Conservation (phyloP, 2,329 filamentous ascomycete genomes). For the Fusarium circinatum region DNA sequence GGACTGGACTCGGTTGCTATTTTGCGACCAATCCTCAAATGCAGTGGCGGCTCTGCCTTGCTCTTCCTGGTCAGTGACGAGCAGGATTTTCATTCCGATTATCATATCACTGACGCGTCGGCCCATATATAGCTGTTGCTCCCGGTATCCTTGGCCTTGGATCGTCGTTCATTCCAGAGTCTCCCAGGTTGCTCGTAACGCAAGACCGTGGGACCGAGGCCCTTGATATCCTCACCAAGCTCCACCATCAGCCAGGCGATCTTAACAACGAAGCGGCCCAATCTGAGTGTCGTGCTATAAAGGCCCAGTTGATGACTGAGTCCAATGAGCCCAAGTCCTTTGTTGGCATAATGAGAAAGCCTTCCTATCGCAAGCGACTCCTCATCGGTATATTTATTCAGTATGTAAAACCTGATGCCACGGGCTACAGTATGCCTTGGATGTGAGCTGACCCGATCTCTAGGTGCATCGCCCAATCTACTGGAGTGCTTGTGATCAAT, state of each 20-base stretch:
- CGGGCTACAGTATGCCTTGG: accelerated
- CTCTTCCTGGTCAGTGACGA: not conserved
- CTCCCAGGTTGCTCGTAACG: not conserved
- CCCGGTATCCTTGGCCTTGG: not conserved
- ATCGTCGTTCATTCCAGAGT: not conserved
- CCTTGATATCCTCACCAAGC: not conserved
- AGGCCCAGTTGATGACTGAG: not conserved
- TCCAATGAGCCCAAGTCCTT: not conserved
- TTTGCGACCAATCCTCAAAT: not conserved
- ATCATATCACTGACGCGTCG: not conserved
- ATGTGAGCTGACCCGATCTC: not conserved
- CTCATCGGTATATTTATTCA: not conserved
- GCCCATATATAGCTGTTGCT: not conserved
- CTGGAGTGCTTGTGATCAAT: not conserved
- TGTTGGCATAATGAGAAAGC: not conserved
- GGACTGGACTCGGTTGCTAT: not conserved
- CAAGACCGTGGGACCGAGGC: not conserved
- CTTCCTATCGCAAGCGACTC: not conserved
- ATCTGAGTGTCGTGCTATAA: not conserved
- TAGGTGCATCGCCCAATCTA: not conserved
- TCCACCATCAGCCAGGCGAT: not conserved
- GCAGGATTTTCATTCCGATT: accelerated
- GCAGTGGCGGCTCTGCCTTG: not conserved
- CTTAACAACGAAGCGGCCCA: not conserved
- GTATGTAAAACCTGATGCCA: not conserved